These are phyloP conservation scores for Aureobasidium musti DNA, from an alignment of 2,329 filamentous ascomycete genomes.

Conservation along the genomic window DNA sequence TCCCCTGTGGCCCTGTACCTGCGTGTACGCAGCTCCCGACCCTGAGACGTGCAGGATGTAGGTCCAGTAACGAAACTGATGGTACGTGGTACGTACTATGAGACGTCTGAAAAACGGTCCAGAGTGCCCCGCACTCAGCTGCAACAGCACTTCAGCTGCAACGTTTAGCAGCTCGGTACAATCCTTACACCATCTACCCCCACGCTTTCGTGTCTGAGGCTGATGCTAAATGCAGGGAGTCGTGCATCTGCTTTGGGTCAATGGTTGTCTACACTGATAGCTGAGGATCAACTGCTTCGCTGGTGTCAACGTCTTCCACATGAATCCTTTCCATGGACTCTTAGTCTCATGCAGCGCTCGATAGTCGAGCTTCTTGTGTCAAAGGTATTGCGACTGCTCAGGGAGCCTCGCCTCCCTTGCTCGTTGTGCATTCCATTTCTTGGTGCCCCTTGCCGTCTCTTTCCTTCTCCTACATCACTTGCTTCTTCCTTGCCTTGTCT, in stretches of 20 bases:
- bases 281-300: neutral
- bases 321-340: neutral
- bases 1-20: no score
- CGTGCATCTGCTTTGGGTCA: neutral
- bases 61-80: no score
- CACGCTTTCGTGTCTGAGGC: conserved; percentile 1
- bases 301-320: neutral
- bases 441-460: neutral
- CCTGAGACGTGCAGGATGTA: no score
- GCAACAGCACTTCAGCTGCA: neutral
- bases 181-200: neutral
- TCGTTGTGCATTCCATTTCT: neutral
- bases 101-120: neutral
- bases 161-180: neutral
- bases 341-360: neutral
- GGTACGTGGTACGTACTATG: no score
- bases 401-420: neutral
- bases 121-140: neutral
- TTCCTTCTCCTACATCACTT: neutral
- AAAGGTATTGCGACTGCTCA: neutral
- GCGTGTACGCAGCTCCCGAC: no score
- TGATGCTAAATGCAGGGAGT: neutral
- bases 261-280: neutral
- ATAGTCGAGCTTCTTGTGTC: neutral
- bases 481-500: neutral